Evolutionary conservation across 179 eudicot genomes (phyloP), one percentile per base, ranked within the genome.

Genomic region (Corrigiola litoralis): DNA sequence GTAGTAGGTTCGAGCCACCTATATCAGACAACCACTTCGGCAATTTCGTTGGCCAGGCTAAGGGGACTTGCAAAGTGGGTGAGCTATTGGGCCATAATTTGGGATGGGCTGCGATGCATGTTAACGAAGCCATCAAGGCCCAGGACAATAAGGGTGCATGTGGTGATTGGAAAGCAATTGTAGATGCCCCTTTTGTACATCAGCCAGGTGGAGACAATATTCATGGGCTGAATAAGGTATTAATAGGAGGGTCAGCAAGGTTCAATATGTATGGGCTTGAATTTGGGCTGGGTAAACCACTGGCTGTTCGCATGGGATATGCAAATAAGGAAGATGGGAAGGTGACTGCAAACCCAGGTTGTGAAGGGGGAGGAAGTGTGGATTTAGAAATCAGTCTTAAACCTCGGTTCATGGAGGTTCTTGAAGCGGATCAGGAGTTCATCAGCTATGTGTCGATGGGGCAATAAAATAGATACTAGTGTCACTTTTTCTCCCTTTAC

Each of bases 251-350:
- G 9, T 80, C 85, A 0, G 72, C 87, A 0, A 59, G 83, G 80
- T 73, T 70, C 42, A 47, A 74, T 27, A 62, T 80, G 63, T 85
- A 80, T 29, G 78, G 73, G 0, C 23, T 28, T 8, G 81, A 80
- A n/a, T 81, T 84, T 5, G 84, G 86, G 5, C 64, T 75, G 61
- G 89, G 87, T 20, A 78, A 61, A 23, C 73, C 85, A 5, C 42
- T 77, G 34, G 81, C 74, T 1, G 62, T 55, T 33, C 61, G 80
- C 0, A 75, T 72, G 28, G 85, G 89, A 0, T n/a, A 0, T 0
- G 63, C 28, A 0, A 75, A 72, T 14, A 81, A 81, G 54, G 16
- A 0, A 9, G 75, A 74, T 49, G 85, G 88, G 41, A 77, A 74
- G 40, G 49, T 79, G 0, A 84, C 74, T 13, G 38, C 76, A 6